Evolutionary conservation across 2,329 filamentous ascomycete species (phyloP).

Genomic region (Aureobasidium sp.): DNA sequence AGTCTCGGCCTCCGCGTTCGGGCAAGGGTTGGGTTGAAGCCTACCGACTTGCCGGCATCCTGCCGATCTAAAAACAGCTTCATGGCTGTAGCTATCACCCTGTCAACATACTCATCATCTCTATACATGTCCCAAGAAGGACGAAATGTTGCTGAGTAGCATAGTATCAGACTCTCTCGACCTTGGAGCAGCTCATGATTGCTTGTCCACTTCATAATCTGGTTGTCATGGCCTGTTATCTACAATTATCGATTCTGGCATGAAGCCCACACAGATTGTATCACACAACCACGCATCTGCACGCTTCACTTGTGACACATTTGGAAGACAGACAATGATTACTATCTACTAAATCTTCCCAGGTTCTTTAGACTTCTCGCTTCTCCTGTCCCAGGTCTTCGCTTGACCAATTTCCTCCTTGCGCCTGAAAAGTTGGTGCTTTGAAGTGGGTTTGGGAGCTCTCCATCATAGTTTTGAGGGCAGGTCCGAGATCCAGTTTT

Average conservation of each 20-base stretch:
- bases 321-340: background rate
- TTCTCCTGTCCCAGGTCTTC: background rate
- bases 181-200: background rate
- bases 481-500: background rate
- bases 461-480: background rate
- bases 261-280: background rate
- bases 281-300: background rate
- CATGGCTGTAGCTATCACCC: background rate
- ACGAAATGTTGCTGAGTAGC: background rate
- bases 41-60: background rate
- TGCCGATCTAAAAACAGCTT: slow-evolving; percentile 1
- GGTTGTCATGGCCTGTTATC: background rate
- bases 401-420: background rate
- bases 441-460: background rate
- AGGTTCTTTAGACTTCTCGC: background rate
- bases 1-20: slow-evolving; percentile 6
- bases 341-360: too few species aligned
- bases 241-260: background rate
- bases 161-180: too few species aligned
- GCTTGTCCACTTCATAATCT: background rate
- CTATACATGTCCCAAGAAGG: background rate
- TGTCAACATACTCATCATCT: background rate
- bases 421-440: background rate
- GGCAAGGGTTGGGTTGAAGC: background rate
- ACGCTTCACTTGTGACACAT: background rate